Conservation (phyloP, 768 basidiomycete genomes). For the Leccinum aurantiacum region DNA sequence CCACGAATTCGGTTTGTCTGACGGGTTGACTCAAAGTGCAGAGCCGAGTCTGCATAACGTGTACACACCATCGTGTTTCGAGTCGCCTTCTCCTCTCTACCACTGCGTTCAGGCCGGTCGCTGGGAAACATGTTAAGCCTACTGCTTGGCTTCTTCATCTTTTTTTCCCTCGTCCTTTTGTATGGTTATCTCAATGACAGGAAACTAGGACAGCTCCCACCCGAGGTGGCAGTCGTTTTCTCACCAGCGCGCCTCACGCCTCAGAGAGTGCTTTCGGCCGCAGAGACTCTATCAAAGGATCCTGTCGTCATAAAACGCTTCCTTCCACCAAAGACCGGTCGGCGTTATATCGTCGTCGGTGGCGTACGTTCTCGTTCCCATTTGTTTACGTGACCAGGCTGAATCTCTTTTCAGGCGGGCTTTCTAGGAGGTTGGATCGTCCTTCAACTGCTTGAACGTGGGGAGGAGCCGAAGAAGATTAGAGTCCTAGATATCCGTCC, state of each 20-base stretch:
- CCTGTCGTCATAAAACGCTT: conserved; percentile 42
- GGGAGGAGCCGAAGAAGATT: conserved; percentile 65
- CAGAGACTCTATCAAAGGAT: conserved; percentile 35
- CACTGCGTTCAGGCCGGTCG: neutral
- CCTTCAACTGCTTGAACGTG: conserved; percentile 62
- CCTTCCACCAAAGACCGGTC: conserved; percentile 66
- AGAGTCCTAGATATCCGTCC: conserved; percentile 66
- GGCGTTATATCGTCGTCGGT: conserved; percentile 74
- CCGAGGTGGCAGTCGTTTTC: conserved; percentile 41
- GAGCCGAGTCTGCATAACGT: neutral
- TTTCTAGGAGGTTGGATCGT: conserved; percentile 82
- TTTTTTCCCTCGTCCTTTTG: conserved; percentile 19
- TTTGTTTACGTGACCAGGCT: neutral
- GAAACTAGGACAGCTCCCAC: conserved; percentile 51
- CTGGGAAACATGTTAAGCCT: conserved; percentile 20
- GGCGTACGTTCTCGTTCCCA: conserved; percentile 48
- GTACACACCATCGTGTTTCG: neutral
- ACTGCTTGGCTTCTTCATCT: conserved; percentile 8
- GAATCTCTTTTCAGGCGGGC: conserved; percentile 48
- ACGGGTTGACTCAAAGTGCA: neutral
- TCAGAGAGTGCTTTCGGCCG: conserved; percentile 41
- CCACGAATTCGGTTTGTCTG: neutral
- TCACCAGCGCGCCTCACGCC: conserved; percentile 53
- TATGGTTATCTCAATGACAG: conserved; percentile 56
- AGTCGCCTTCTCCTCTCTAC: neutral